Conservation (phyloP, 345 rosid species). For the Arabis hirsuta region DNA sequence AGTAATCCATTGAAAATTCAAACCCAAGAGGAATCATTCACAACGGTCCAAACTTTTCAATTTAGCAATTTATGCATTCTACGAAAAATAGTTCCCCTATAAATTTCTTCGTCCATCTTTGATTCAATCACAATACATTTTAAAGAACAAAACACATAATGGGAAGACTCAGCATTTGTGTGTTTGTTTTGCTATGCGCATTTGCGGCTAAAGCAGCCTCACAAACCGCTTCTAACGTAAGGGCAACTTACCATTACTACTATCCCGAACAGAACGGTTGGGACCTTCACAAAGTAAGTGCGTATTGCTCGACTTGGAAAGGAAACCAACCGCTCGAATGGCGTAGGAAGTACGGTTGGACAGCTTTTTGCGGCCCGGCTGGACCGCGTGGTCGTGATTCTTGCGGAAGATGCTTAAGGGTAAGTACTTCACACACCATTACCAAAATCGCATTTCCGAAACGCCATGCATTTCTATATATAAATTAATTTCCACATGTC, state of each 20-base stretch:
- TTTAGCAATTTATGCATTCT: not conserved
- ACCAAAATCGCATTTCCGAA: not conserved
- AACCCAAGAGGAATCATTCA: not conserved
- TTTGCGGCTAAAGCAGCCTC: conserved; percentile 39
- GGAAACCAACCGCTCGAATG: conserved; percentile 53
- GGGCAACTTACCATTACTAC: conserved; percentile 58
- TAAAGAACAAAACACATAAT: conserved; percentile 16
- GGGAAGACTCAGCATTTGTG: conserved; percentile 15
- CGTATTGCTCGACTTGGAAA: conserved; percentile 61
- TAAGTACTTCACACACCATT: conserved; percentile 12
- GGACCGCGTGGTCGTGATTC: conserved; percentile 58
- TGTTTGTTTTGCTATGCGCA: conserved; percentile 29
- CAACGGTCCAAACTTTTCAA: conserved; percentile 1
- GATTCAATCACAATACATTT: not conserved
- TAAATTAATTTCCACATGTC: too few species aligned
- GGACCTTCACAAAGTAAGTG: conserved; percentile 53
- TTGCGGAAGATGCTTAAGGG: conserved; percentile 58
- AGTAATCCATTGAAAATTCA: conserved; percentile 30
- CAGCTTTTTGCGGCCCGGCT: conserved; percentile 61
- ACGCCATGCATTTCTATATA: too few species aligned
- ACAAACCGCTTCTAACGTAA: conserved; percentile 54
- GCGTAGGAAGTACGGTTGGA: conserved; percentile 60
- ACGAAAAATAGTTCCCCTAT: not conserved
- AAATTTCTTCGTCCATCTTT: not conserved
- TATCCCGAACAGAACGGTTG: conserved; percentile 53